Percentiles rank a stretch among this genome's conserved stretches.
These are phyloP conservation scores for Rhexocercosporidium sp. DNA, from an alignment of 2,329 filamentous ascomycete genomes.

Conservation along the genomic window DNA sequence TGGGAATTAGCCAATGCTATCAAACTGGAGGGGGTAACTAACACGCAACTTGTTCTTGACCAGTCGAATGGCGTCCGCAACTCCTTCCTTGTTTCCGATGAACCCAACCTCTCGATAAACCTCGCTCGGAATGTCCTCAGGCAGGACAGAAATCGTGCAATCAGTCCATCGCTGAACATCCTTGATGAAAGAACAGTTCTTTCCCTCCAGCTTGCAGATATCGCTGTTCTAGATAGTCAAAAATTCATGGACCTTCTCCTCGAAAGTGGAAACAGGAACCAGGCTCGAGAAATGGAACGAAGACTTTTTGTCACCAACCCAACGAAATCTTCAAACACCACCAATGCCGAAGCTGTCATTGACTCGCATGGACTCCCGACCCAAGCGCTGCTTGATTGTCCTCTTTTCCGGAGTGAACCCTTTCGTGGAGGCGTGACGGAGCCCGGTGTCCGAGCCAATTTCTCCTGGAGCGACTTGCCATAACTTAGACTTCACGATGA, in stretches of 20 bases:
- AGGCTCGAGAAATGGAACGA: slow-evolving; percentile 23
- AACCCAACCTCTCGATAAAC: too few relatives aligned
- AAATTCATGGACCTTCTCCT: slow-evolving; percentile 2
- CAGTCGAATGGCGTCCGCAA: too few relatives aligned
- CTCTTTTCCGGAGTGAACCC: slow-evolving; percentile 20
- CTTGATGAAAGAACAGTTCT: too few relatives aligned
- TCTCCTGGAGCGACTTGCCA: slow-evolving; percentile 8
- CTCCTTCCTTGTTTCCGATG: too few relatives aligned
- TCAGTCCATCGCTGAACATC: too few relatives aligned
- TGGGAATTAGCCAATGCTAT: too few relatives aligned
- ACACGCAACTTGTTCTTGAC: too few relatives aligned
- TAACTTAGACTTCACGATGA: slow-evolving; percentile 15
- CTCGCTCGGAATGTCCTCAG: too few relatives aligned
- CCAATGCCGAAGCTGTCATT: not conserved
- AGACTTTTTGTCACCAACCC: slow-evolving; percentile 22
- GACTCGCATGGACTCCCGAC: too few relatives aligned
- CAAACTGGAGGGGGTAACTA: too few relatives aligned
- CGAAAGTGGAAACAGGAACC: not conserved
- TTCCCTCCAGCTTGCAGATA: not conserved
- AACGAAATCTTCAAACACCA: slow-evolving; percentile 1
- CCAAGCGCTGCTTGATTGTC: too few relatives aligned
- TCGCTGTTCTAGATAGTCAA: not conserved
- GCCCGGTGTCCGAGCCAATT: not conserved
- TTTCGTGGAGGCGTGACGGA: slow-evolving; percentile 16
- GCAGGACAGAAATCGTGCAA: too few relatives aligned